Evolutionary conservation across 2,329 filamentous ascomycete species (phyloP), one percentile per base, ranked within the genome.

Genomic region (Aspergillus intermedius): DNA sequence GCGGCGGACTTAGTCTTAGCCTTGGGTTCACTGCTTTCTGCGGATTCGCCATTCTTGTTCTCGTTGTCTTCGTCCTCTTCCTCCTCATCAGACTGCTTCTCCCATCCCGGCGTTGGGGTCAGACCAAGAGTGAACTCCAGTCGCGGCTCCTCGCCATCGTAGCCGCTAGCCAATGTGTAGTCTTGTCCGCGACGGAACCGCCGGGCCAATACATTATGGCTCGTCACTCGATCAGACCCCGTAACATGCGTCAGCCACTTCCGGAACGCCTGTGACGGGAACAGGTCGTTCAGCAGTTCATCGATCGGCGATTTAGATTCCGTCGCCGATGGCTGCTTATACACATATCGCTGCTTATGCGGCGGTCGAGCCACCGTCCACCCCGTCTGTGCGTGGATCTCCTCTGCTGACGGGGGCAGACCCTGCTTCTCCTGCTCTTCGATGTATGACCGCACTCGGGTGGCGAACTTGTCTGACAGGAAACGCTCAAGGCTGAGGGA

Each of bases 291-390:
- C 9, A 96, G 70, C 7, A 98, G 76, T 65, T 94, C 88, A 47
- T 84, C 81, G 50, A 94, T 77, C 0, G 88, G 72, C 68, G 41
- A 55, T 50, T 67, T 56, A 12, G 17, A 7, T 57, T 62, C 45
- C 55, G 61, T 50, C 61, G 66, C 39, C 49, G 68, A 53, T 43
- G 68, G 54, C 57, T 89, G 83, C 51, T 88, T 79, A 69, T 93
- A 98, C 2, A 95, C 76, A 67, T 86, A 98, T 12, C 91, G 87
- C 64, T 96, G 90, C 74, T 98, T 98, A 73, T 98, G 91, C 0
- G 93, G 93, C 35, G 93, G 93, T 28, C 82, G 80, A 5, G 93
- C 88, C 7, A 94, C 86, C 52, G 78, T 81, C 87, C 88, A 93
- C 0, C 72, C 70, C 39, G 74, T 79, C 53, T 72, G 72, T 42